Evolutionary conservation across 1,139 yeast species (phyloP).

Genomic region (Yamadazyma buinensis): DNA sequence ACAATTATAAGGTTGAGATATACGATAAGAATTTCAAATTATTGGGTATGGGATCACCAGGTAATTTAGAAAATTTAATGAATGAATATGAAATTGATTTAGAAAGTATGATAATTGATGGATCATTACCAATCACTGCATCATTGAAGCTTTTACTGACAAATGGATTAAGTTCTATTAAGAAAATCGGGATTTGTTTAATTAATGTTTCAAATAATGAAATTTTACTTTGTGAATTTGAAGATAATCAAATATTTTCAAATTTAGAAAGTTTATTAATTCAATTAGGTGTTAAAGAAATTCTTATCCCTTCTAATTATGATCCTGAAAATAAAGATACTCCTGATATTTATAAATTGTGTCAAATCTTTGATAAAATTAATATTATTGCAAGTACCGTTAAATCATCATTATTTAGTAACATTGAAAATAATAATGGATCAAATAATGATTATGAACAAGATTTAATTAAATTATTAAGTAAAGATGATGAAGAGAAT

Average conservation of each 20-base stretch:
- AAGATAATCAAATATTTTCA: slow-evolving; percentile 82
- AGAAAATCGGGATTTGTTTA: slow-evolving; percentile 72
- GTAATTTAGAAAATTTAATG: slow-evolving; percentile 59
- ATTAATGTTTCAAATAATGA: slow-evolving; percentile 67
- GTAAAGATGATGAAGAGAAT: slow-evolving; percentile 8
- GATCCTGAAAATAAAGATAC: slow-evolving; percentile 27
- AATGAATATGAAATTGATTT: slow-evolving; percentile 50
- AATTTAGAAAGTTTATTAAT: slow-evolving; percentile 81
- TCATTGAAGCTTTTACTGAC: slow-evolving; percentile 65
- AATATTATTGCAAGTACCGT: slow-evolving; percentile 68
- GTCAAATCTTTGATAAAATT: slow-evolving; percentile 61
- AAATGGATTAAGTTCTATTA: slow-evolving; percentile 31
- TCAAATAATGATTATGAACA: slow-evolving; percentile 62
- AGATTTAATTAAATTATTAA: slow-evolving; percentile 62
- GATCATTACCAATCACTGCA: slow-evolving; percentile 70
- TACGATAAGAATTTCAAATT: slow-evolving; percentile 60
- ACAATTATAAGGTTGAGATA: slow-evolving; percentile 73
- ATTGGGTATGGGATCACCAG: slow-evolving; percentile 75
- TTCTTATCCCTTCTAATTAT: slow-evolving; percentile 53
- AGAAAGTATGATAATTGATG: slow-evolving; percentile 61
- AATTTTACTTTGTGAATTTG: slow-evolving; percentile 74
- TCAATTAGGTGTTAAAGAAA: slow-evolving; percentile 87
- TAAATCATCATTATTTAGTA: slow-evolving; percentile 50
- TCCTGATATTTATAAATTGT: slow-evolving; percentile 44
- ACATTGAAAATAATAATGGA: too few relatives aligned